Percentiles rank a stretch among this genome's conserved stretches.
These are phyloP conservation scores for Nakaseomyces bracarensis DNA, from an alignment of 1,139 yeast species.

Conservation along the genomic window DNA sequence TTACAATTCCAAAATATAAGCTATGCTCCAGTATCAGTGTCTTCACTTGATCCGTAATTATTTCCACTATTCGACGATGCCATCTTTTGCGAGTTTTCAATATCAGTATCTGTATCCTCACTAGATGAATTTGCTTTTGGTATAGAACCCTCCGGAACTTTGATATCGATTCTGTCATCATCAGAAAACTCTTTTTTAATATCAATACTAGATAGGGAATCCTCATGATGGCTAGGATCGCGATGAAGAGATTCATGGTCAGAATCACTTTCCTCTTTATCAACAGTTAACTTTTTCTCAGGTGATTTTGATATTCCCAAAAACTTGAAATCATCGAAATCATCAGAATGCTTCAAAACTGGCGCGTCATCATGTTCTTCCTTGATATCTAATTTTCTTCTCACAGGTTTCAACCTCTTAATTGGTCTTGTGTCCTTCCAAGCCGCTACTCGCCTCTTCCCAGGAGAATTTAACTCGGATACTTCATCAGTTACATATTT, in stretches of 20 bases:
- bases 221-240: neutral
- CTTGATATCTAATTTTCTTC: constrained; percentile 7
- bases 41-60: neutral
- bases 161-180: neutral
- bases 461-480: constrained; percentile 23
- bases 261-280: neutral
- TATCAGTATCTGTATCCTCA: constrained; percentile 2
- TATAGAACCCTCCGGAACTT: neutral
- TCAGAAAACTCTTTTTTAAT: neutral
- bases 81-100: neutral
- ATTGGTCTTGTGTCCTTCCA: constrained; percentile 3
- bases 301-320: constrained; percentile 12
- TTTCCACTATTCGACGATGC: neutral
- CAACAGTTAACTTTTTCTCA: neutral
- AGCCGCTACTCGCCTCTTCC: constrained; percentile 15
- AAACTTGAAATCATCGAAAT: constrained; percentile 14
- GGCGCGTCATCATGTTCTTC: neutral
- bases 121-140: neutral
- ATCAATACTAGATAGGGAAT: neutral
- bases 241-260: neutral
- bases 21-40: neutral
- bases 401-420: constrained; percentile 5
- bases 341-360: constrained; percentile 8
- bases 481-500: constrained; percentile 16
- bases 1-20: too few relatives aligned